Evolutionary conservation across 2,329 filamentous ascomycete species (phyloP).

Genomic region (Aspergillus fumigatiaffinis): DNA sequence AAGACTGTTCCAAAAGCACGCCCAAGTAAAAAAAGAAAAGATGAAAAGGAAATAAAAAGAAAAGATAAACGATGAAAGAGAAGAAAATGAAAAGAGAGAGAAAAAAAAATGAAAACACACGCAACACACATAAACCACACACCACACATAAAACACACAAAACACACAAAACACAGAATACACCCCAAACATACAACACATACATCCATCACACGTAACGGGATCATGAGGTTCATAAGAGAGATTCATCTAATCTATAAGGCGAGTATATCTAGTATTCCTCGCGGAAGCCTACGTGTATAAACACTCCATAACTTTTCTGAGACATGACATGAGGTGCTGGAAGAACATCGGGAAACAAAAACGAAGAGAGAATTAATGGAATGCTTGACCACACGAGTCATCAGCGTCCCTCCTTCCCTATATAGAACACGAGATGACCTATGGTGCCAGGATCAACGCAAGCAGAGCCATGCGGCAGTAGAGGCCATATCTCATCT

Average conservation of each 20-base stretch:
- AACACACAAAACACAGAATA: conserved; percentile 14
- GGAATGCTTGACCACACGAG: conserved; percentile 6
- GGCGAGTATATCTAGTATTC: conserved; percentile 22
- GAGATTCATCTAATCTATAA: conserved; percentile 38
- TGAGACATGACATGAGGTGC: conserved; percentile 13
- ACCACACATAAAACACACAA: conserved; percentile 17
- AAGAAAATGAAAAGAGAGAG: conserved; percentile 6
- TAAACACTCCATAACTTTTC: conserved; percentile 31
- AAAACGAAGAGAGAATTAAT: conserved; percentile 19
- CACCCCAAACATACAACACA: conserved; percentile 23
- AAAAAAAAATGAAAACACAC: conserved; percentile 15
- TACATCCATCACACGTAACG: conserved; percentile 29
- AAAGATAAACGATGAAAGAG: conserved; percentile 4
- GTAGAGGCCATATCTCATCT: conserved; percentile 98
- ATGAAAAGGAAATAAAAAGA: conserved; percentile 3
- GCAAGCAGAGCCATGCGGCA: conserved; percentile 96
- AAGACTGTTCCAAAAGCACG: background rate
- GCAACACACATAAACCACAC: conserved; percentile 14
- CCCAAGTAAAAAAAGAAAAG: conserved; percentile 11
- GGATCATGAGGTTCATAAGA: conserved; percentile 30
- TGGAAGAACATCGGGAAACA: conserved; percentile 15
- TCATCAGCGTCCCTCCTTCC: conserved; percentile 10
- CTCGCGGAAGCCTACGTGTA: conserved; percentile 28
- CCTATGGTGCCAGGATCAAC: conserved; percentile 69
- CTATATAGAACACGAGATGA: conserved; percentile 14